A percentile compares a stretch with the other conserved stretches of the same genome.
Evolutionary conservation across 1,139 yeast species (phyloP).

Genomic region (Taiozyma onychis): DNA sequence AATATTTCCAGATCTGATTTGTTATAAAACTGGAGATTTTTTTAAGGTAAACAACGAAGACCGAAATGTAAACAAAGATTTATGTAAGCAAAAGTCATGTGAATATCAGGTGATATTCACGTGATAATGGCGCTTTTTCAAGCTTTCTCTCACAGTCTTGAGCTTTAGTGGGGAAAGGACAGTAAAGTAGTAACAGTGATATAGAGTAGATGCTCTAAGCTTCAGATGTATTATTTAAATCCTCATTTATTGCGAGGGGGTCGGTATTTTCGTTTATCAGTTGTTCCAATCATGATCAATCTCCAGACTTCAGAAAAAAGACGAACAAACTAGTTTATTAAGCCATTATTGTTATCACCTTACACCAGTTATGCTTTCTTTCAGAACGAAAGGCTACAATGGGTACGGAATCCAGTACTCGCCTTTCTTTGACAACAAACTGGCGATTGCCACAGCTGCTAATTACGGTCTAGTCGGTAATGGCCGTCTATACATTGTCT

Average conservation of each 20-base stretch:
- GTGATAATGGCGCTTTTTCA: too few species aligned
- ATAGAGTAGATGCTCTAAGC: too few species aligned
- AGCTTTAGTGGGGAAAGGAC: background rate
- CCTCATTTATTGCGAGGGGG: background rate
- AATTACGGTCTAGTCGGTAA: slow-evolving; percentile 94
- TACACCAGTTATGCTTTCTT: slow-evolving; percentile 52
- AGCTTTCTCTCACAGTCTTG: background rate
- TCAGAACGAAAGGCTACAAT: slow-evolving; percentile 73
- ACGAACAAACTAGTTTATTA: background rate
- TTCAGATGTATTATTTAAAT: background rate
- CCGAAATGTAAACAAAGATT: background rate
- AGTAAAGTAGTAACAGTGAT: background rate
- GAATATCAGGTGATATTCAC: background rate
- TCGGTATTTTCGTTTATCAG: background rate
- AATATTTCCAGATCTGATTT: background rate
- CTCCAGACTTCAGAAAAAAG: background rate
- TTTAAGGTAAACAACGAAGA: background rate
- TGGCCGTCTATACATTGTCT: slow-evolving; percentile 70
- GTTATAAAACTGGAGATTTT: background rate
- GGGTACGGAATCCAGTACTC: slow-evolving; percentile 89
- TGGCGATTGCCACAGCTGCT: slow-evolving; percentile 88
- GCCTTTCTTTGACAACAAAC: slow-evolving; percentile 82
- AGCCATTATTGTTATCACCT: background rate
- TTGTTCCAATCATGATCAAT: background rate
- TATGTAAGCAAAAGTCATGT: background rate